Evolutionary conservation across 345 rosid genomes (phyloP).

Genomic region (Geranium brycei): DNA sequence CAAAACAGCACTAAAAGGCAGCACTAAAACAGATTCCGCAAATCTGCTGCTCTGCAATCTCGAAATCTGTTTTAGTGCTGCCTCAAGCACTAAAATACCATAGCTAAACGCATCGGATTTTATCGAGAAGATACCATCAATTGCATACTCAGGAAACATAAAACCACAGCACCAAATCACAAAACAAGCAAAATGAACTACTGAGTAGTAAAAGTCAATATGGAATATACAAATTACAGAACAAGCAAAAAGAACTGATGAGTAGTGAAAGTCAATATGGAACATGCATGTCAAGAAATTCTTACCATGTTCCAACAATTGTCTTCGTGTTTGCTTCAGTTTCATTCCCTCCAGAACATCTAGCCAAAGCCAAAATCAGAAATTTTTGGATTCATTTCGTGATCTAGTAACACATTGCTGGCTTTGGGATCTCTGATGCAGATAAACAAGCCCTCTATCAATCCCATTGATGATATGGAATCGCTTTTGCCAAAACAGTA

Average conservation of each 20-base stretch:
- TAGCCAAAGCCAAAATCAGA: slow-evolving; percentile 42
- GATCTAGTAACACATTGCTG: slow-evolving; percentile 27
- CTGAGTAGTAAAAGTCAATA: not conserved
- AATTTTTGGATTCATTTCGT: slow-evolving; percentile 31
- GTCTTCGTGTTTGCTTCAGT: slow-evolving; percentile 4
- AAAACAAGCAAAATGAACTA: not conserved
- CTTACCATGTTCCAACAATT: slow-evolving; percentile 35
- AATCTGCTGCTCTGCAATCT: no score
- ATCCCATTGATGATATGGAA: slow-evolving; percentile 26
- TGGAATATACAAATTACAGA: no score
- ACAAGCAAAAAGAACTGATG: no score
- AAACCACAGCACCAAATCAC: slow-evolving; percentile 5
- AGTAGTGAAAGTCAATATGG: not conserved
- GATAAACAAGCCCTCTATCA: slow-evolving; percentile 37
- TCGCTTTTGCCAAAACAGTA: slow-evolving; percentile 24
- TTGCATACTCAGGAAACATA: slow-evolving; percentile 2
- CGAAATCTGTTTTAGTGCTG: no score
- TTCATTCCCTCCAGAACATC: slow-evolving; percentile 20
- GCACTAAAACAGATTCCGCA: no score
- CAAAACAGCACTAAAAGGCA: no score
- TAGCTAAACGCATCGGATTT: no score
- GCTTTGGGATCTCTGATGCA: slow-evolving; percentile 36
- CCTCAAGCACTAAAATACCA: slow-evolving; percentile 24
- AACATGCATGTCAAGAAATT: not conserved
- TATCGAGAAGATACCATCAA: no score